A percentile compares a stretch with the other conserved stretches of the same genome.
phyloP scores from a whole-genome alignment of 169 alveolate genomes.

The Eimeria necatrix region DNA sequence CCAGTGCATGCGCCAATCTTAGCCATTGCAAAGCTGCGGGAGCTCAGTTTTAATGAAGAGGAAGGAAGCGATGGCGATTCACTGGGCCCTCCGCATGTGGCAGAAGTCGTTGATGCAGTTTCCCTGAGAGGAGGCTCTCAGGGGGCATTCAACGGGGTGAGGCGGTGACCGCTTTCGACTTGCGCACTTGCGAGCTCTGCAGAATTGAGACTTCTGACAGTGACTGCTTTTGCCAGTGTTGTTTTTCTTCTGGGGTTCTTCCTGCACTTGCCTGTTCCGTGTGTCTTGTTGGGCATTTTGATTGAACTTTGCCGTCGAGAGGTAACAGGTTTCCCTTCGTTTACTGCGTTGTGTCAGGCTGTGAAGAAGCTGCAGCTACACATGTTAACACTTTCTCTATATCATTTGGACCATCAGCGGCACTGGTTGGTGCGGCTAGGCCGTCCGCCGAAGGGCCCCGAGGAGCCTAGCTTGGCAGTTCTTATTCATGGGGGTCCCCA shows the following conservation, averaged over 20 bases:
- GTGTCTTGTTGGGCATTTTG: not conserved
- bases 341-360: not conserved
- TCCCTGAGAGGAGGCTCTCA: slow-evolving; percentile 49
- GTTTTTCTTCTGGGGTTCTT: not conserved
- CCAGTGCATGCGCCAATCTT: slow-evolving; percentile 44
- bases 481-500: slow-evolving; percentile 81
- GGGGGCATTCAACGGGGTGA: slow-evolving; percentile 56
- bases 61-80: not conserved
- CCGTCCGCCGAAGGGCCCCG: slow-evolving; percentile 35
- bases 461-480: slow-evolving; percentile 62
- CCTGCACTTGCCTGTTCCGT: not conserved
- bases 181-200: not conserved
- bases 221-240: not conserved
- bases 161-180: not conserved
- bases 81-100: slow-evolving; percentile 28
- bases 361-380: slow-evolving; percentile 63
- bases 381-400: slow-evolving; percentile 37
- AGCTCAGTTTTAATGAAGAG: not conserved
- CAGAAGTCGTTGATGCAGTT: slow-evolving; percentile 39
- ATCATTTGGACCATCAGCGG: slow-evolving; percentile 46
- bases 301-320: too few species aligned
- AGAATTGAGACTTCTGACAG: not conserved
- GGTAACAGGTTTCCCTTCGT: not conserved
- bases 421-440: slow-evolving; percentile 64
- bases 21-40: slow-evolving; percentile 24